These are phyloP conservation scores for Tylopilus sp. DNA, from an alignment of 768 basidiomycete species.

Conservation along the genomic window DNA sequence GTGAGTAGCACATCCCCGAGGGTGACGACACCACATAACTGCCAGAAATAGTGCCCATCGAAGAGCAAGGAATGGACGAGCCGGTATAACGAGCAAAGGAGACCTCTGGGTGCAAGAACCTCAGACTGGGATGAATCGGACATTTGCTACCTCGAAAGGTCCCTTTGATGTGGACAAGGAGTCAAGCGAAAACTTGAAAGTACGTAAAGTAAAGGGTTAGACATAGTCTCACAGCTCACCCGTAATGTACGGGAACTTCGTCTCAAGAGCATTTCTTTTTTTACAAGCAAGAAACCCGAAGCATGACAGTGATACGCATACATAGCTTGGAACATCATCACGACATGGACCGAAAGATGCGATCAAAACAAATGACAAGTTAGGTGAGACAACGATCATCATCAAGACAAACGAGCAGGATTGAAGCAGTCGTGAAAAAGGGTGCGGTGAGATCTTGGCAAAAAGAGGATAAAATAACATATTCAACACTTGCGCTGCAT, in stretches of 20 bases:
- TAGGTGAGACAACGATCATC: neutral
- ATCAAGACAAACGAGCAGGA: slow-evolving; percentile 1
- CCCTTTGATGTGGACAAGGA: neutral
- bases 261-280: slow-evolving; percentile 1
- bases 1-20: slow-evolving; percentile 77
- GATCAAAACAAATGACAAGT: slow-evolving; percentile 14
- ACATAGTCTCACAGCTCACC: too few relatives aligned
- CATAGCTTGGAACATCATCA: slow-evolving; percentile 9
- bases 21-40: slow-evolving; percentile 59
- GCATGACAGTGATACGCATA: slow-evolving; percentile 10
- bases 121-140: slow-evolving; percentile 3
- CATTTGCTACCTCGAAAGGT: slow-evolving; percentile 1
- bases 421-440: neutral
- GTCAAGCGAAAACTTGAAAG: too few relatives aligned
- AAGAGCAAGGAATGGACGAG: slow-evolving; percentile 33
- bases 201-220: too few relatives aligned
- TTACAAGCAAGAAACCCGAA: neutral
- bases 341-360: slow-evolving; percentile 5
- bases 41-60: slow-evolving; percentile 63
- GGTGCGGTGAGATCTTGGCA: slow-evolving; percentile 4
- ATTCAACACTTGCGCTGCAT: slow-evolving; percentile 27
- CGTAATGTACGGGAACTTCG: too few relatives aligned
- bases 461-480: neutral
- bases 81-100: slow-evolving; percentile 5
- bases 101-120: neutral